Evolutionary conservation across 2,329 filamentous ascomycete genomes (phyloP).

Genomic region (Capronia epimyces): DNA sequence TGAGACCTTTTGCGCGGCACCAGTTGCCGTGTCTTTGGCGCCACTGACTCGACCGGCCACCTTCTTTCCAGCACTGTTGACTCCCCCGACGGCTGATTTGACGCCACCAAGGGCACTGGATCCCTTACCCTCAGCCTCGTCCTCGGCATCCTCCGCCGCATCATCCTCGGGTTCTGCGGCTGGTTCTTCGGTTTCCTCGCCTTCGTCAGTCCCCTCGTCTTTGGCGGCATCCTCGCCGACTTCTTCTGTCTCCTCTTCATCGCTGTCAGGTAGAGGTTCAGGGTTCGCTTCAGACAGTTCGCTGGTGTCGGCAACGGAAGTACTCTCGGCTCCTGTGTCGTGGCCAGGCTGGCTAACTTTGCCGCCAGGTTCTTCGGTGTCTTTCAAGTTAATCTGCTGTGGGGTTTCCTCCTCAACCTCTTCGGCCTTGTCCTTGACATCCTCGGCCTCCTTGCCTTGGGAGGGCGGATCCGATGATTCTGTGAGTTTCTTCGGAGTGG

Average conservation of each 20-base stretch:
- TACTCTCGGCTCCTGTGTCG: slow-evolving; percentile 26
- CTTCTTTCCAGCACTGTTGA: slow-evolving; percentile 27
- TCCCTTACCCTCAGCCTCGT: slow-evolving; percentile 30
- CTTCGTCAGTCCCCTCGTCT: slow-evolving; percentile 23
- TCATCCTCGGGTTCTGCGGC: slow-evolving; percentile 46
- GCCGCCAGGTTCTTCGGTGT: slow-evolving; percentile 25
- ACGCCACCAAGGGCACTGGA: slow-evolving; percentile 22
- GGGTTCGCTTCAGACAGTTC: slow-evolving; percentile 28
- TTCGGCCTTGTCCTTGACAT: slow-evolving; percentile 20
- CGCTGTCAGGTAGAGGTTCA: slow-evolving; percentile 24
- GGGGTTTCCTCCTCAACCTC: slow-evolving; percentile 20
- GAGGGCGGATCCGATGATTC: slow-evolving; percentile 19
- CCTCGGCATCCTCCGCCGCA: slow-evolving; percentile 30
- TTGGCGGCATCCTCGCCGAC: slow-evolving; percentile 21
- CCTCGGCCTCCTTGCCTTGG: slow-evolving; percentile 18
- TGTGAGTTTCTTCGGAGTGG: slow-evolving; percentile 24
- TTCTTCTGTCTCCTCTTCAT: slow-evolving; percentile 25
- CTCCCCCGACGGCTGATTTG: slow-evolving; percentile 19
- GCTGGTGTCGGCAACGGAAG: slow-evolving; percentile 25
- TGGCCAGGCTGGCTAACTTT: slow-evolving; percentile 26
- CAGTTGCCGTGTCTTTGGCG: slow-evolving; percentile 28
- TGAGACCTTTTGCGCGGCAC: slow-evolving; percentile 25
- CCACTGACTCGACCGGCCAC: slow-evolving; percentile 29
- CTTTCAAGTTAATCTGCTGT: slow-evolving; percentile 25
- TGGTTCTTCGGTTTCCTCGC: slow-evolving; percentile 37